These are phyloP conservation scores for Plectranthus barbatus DNA, from an alignment of 257 asterid species.

Conservation along the genomic window DNA sequence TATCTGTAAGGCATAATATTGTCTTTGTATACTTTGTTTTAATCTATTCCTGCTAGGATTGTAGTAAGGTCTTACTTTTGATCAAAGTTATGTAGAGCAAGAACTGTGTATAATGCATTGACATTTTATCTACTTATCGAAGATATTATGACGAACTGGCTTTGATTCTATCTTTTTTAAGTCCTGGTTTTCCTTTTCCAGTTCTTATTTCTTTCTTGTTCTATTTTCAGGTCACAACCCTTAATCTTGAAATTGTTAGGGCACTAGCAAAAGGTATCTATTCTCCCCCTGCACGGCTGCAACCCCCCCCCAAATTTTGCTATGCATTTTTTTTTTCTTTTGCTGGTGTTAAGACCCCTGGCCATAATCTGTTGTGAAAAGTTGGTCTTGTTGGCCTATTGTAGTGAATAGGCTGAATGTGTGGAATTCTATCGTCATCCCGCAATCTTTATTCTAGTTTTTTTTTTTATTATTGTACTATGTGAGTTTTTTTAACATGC, in stretches of 20 bases:
- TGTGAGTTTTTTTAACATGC: slow-evolving; percentile 18
- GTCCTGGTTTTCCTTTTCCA: not conserved
- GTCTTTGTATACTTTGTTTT: not conserved
- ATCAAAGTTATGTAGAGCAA: no score
- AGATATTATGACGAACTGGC: not conserved
- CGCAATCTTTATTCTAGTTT: not conserved
- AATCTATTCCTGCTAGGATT: not conserved
- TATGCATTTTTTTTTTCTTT: not conserved
- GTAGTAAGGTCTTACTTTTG: not conserved
- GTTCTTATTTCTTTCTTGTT: not conserved
- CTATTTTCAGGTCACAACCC: slow-evolving; percentile 72
- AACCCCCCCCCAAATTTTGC: no score
- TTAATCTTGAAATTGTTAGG: slow-evolving; percentile 85
- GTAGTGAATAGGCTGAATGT: not conserved
- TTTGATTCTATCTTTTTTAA: not conserved
- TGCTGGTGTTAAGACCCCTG: not conserved
- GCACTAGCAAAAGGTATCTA: slow-evolving; percentile 83
- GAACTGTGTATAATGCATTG: not conserved
- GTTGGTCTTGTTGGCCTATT: not conserved
- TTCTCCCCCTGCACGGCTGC: not conserved
- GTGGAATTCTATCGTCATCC: not conserved
- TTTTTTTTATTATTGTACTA: not conserved
- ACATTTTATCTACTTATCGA: not conserved
- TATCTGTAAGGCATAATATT: slow-evolving; percentile 54
- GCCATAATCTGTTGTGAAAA: not conserved